phyloP scores from a whole-genome alignment of 495 filamentous ascomycete genomes.

The Penicillium egyptiacum region DNA sequence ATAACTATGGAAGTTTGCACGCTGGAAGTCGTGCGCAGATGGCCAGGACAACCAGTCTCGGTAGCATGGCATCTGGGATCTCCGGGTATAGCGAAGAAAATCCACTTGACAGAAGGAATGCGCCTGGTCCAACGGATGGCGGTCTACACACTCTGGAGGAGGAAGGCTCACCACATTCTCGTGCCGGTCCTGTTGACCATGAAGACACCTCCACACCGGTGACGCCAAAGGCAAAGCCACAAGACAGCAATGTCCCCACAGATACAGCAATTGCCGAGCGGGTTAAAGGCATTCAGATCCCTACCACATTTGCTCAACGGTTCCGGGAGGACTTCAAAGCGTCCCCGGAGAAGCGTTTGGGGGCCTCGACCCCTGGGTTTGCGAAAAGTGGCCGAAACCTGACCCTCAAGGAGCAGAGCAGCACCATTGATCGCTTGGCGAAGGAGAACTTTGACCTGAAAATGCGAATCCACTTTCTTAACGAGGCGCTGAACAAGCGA shows the following conservation, averaged over 20 bases:
- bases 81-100: conserved; percentile 70
- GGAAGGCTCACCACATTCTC: conserved; percentile 43
- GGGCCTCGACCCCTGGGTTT: conserved; percentile 51
- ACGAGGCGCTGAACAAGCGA: conserved; percentile 86
- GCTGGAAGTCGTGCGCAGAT: conserved; percentile 52
- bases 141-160: conserved; percentile 65
- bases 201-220: conserved; percentile 34
- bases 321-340: conserved; percentile 63
- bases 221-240: conserved; percentile 51
- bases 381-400: conserved; percentile 72
- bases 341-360: conserved; percentile 55
- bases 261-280: conserved; percentile 89
- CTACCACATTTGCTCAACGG: conserved; percentile 82
- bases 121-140: conserved; percentile 46
- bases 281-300: conserved; percentile 83
- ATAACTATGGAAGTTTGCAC: conserved; percentile 49
- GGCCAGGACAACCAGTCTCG: conserved; percentile 81
- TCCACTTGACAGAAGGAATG: conserved; percentile 40
- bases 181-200: conserved; percentile 25
- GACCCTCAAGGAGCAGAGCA: conserved; percentile 95
- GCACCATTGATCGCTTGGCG: conserved; percentile 88
- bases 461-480: conserved; percentile 94
- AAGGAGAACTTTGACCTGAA: conserved; percentile 97
- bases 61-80: conserved; percentile 91
- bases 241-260: conserved; percentile 59